phyloP scores from a whole-genome alignment of 352 stramenopile species.

The Phytophthora pistaciae region DNA sequence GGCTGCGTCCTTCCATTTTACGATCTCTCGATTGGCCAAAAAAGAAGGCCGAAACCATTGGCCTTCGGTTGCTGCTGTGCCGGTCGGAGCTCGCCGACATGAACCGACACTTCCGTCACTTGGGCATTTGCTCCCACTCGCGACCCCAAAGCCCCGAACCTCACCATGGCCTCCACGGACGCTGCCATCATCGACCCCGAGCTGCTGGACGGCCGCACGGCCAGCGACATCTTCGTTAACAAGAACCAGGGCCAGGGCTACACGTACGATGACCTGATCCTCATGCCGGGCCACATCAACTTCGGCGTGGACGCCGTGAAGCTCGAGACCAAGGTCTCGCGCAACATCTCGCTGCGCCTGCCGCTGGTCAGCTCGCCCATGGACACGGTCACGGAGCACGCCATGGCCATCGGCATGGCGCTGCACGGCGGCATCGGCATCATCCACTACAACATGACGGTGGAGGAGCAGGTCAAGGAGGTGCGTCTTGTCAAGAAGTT shows the following conservation, averaged over 20 bases:
- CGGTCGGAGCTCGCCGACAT: constrained; percentile 13
- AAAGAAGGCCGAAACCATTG: constrained; percentile 53
- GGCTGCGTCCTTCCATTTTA: constrained; percentile 10
- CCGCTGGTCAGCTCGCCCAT: constrained; percentile 99
- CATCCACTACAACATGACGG: constrained; percentile 99
- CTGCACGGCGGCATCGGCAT: constrained; percentile 99
- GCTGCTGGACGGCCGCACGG: constrained; percentile 79
- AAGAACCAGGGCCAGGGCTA: constrained; percentile 90
- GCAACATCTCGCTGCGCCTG: constrained; percentile 96
- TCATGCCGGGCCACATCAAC: constrained; percentile 82
- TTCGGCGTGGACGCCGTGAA: constrained; percentile 88
- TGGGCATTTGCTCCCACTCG: constrained; percentile 41
- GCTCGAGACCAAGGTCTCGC: constrained; percentile 94
- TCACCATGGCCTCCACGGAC: constrained; percentile 35
- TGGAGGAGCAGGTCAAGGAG: constrained; percentile 97
- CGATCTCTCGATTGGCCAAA: constrained; percentile 50
- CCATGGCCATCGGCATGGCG: constrained; percentile 99
- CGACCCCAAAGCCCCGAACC: neutral
- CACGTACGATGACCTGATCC: constrained; percentile 85
- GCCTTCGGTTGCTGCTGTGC: constrained; percentile 28
- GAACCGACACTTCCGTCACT: constrained; percentile 46
- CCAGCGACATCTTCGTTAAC: constrained; percentile 86
- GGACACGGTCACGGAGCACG: constrained; percentile 99
- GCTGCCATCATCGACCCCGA: constrained; percentile 50
- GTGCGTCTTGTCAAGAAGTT: constrained; percentile 98